Percentiles rank a stretch among this genome's conserved stretches.
These are phyloP conservation scores for Whalleya microplaca DNA, from an alignment of 2,329 filamentous ascomycete species.

Conservation along the genomic window DNA sequence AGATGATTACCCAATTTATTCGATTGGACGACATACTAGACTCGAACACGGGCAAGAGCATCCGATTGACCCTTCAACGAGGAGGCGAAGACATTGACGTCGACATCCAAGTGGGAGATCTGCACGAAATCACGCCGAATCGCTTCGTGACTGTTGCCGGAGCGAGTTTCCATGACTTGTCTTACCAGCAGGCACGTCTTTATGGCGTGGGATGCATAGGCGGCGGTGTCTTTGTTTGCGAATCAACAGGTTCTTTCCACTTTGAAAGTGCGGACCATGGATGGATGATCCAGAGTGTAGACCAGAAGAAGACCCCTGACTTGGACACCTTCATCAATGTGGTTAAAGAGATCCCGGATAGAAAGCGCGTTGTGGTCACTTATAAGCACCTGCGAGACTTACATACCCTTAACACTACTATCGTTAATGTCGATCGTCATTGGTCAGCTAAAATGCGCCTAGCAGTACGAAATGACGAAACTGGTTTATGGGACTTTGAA, in stretches of 20 bases:
- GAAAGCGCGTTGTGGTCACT: slow-evolving; percentile 84
- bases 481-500: slow-evolving; percentile 92
- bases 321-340: slow-evolving; percentile 89
- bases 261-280: slow-evolving; percentile 90
- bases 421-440: slow-evolving; percentile 91
- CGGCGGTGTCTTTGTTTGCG: slow-evolving; percentile 79
- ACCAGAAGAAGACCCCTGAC: slow-evolving; percentile 89
- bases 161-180: slow-evolving; percentile 92
- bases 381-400: slow-evolving; percentile 96
- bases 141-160: slow-evolving; percentile 94
- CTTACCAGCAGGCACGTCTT: slow-evolving; percentile 95
- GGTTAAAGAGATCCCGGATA: slow-evolving; percentile 82
- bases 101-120: slow-evolving; percentile 81
- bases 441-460: slow-evolving; percentile 96
- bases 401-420: slow-evolving; percentile 90
- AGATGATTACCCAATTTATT: slow-evolving; percentile 91
- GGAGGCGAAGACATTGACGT: slow-evolving; percentile 87
- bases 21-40: slow-evolving; percentile 90
- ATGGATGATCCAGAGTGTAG: slow-evolving; percentile 90
- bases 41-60: slow-evolving; percentile 77
- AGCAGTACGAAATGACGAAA: slow-evolving; percentile 85
- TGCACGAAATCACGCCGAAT: slow-evolving; percentile 94
- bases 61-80: slow-evolving; percentile 82
- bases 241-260: slow-evolving; percentile 92
- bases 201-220: slow-evolving; percentile 92